Evolutionary conservation across 257 asterid species (phyloP).

Genomic region (Echites panduratus): DNA sequence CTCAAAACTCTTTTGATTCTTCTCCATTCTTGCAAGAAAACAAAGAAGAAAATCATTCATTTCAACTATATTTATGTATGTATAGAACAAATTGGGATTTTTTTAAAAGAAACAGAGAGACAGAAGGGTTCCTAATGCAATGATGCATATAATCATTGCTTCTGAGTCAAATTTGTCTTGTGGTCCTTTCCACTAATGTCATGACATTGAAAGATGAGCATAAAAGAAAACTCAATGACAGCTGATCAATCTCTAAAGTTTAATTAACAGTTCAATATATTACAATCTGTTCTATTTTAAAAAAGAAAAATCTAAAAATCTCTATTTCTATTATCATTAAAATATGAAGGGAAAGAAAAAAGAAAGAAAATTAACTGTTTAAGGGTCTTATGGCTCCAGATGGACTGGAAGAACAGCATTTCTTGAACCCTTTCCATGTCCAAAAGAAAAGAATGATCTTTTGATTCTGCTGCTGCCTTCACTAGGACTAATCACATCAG

Average conservation of each 20-base stretch:
- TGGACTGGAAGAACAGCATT: conserved; percentile 61
- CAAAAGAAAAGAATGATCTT: conserved; percentile 71
- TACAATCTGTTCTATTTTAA: conserved; percentile 9
- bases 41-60: background rate
- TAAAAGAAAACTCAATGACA: conserved; percentile 8
- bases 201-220: conserved; percentile 20
- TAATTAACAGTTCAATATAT: background rate
- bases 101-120: conserved; percentile 17
- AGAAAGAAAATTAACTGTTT: background rate
- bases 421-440: conserved; percentile 68
- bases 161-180: conserved; percentile 30
- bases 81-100: conserved; percentile 15
- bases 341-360: background rate
- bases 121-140: conserved; percentile 30
- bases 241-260: background rate
- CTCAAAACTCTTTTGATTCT: background rate
- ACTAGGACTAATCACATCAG: conserved; percentile 20
- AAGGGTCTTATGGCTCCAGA: conserved; percentile 26
- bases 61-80: background rate
- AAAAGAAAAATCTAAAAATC: background rate
- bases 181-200: conserved; percentile 42
- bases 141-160: conserved; percentile 53
- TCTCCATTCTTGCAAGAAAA: background rate
- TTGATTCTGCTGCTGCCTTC: conserved; percentile 47
- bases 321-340: background rate